phyloP scores from a whole-genome alignment of 192 early-diverging fungal species.

The Anaeromyces robustus region DNA sequence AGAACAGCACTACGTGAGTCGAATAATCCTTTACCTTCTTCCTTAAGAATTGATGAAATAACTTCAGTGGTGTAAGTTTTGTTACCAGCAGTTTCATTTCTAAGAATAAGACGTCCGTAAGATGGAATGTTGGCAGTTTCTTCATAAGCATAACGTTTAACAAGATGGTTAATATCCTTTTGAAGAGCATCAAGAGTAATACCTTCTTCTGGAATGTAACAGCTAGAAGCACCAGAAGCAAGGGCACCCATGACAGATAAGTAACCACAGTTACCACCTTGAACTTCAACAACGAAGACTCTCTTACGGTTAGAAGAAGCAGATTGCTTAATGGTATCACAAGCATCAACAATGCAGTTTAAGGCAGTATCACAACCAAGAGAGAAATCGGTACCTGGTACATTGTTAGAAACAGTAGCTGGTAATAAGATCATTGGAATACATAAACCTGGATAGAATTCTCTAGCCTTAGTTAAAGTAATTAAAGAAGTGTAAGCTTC shows the following conservation, averaged over 20 bases:
- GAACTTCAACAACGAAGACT: conserved; percentile 94
- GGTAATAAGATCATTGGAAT: conserved; percentile 88
- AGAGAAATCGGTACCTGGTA: conserved; percentile 89
- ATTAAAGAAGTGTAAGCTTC: conserved; percentile 76
- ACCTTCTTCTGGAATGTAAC: conserved; percentile 89
- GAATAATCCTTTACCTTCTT: conserved; percentile 78
- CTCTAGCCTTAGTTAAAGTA: conserved; percentile 50
- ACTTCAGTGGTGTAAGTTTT: conserved; percentile 78
- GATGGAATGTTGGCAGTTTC: conserved; percentile 26
- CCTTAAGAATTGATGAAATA: conserved; percentile 66
- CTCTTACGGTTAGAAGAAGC: conserved; percentile 78
- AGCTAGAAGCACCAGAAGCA: conserved; percentile 68
- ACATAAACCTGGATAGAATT: conserved; percentile 74
- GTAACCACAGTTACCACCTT: conserved; percentile 86
- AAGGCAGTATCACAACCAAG: conserved; percentile 88
- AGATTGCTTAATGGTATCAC: conserved; percentile 83
- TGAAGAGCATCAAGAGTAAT: conserved; percentile 64
- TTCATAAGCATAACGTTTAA: conserved; percentile 61
- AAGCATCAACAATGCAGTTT: conserved; percentile 80
- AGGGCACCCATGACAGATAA: conserved; percentile 77
- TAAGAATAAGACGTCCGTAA: neutral
- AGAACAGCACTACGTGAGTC: conserved; percentile 80
- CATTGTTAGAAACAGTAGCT: conserved; percentile 94
- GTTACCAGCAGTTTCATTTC: conserved; percentile 50
- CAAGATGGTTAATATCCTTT: conserved; percentile 67